Conservation (phyloP, 805 yeast genomes). For the Torulaspora quercuum region DNA sequence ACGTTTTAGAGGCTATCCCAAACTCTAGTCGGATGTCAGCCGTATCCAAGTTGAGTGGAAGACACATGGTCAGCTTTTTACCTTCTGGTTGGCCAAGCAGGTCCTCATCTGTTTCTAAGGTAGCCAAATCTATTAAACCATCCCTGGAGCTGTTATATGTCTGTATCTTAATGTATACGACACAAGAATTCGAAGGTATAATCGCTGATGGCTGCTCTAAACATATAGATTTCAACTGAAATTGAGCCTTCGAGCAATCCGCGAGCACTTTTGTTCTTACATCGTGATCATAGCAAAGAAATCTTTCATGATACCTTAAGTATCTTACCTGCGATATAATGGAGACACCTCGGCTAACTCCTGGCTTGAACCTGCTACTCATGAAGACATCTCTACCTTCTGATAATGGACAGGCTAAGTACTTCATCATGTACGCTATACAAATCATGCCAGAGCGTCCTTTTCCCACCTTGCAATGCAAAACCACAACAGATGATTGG, state of each 20-base stretch:
- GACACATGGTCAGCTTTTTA: slow-evolving; percentile 10
- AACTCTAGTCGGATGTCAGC: slow-evolving; percentile 30
- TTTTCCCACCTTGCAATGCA: slow-evolving; percentile 90
- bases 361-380: slow-evolving; percentile 50
- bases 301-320: slow-evolving; percentile 51
- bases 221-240: slow-evolving; percentile 19
- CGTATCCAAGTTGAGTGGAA: slow-evolving; percentile 11
- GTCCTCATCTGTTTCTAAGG: slow-evolving; percentile 16
- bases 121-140: slow-evolving; percentile 15
- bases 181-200: slow-evolving; percentile 11
- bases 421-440: slow-evolving; percentile 65
- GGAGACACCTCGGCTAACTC: slow-evolving; percentile 64
- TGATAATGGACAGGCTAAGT: slow-evolving; percentile 37
- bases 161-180: slow-evolving; percentile 22
- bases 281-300: slow-evolving; percentile 17
- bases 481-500: slow-evolving; percentile 51
- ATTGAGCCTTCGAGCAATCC: slow-evolving; percentile 13
- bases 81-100: slow-evolving; percentile 9
- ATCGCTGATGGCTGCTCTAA: slow-evolving; percentile 21
- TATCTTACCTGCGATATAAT: slow-evolving; percentile 68
- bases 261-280: slow-evolving; percentile 13
- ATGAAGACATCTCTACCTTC: slow-evolving; percentile 56
- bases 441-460: slow-evolving; percentile 83
- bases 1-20: slow-evolving; percentile 19
- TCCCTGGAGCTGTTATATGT: slow-evolving; percentile 20